These are phyloP conservation scores for Hebeloma cylindrosporum DNA, from an alignment of 768 basidiomycete species.

Conservation along the genomic window DNA sequence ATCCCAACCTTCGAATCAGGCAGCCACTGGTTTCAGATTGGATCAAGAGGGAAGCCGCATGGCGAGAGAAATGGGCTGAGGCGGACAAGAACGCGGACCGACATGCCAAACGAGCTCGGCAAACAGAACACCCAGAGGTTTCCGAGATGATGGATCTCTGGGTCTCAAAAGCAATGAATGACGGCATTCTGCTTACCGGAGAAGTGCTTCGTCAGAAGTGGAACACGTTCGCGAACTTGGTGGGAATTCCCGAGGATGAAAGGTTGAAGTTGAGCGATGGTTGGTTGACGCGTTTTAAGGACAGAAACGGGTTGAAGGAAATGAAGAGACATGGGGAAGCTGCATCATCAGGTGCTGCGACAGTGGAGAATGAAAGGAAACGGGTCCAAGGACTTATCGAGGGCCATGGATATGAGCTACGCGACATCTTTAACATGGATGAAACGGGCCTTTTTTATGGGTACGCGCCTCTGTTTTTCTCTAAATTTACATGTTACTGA, in stretches of 20 bases:
- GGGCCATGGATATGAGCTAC: conserved; percentile 23
- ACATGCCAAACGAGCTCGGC: conserved; percentile 23
- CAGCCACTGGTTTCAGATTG: conserved; percentile 34
- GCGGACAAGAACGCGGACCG: conserved; percentile 3
- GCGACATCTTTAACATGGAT: conserved; percentile 39
- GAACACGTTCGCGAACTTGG: conserved; percentile 32
- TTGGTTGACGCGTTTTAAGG: conserved; percentile 38
- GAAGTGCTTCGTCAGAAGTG: conserved; percentile 37
- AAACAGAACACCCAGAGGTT: conserved; percentile 34
- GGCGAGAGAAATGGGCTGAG: conserved; percentile 19
- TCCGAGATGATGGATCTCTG: conserved; percentile 36
- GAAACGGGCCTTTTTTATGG: conserved; percentile 36
- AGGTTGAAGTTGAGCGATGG: conserved; percentile 33
- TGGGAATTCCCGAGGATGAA: conserved; percentile 32
- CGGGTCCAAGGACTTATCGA: conserved; percentile 27
- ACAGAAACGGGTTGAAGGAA: conserved; percentile 22
- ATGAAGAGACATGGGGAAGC: conserved; percentile 35
- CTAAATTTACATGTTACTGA: no score
- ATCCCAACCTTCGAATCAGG: conserved; percentile 33
- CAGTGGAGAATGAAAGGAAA: conserved; percentile 25
- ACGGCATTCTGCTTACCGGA: conserved; percentile 33
- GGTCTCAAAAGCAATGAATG: conserved; percentile 33
- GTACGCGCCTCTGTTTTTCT: no score
- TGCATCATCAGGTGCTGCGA: conserved; percentile 23
- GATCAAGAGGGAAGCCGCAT: conserved; percentile 31